Conservation (phyloP, 441 rosid genomes). For the Eruca vesicaria region DNA sequence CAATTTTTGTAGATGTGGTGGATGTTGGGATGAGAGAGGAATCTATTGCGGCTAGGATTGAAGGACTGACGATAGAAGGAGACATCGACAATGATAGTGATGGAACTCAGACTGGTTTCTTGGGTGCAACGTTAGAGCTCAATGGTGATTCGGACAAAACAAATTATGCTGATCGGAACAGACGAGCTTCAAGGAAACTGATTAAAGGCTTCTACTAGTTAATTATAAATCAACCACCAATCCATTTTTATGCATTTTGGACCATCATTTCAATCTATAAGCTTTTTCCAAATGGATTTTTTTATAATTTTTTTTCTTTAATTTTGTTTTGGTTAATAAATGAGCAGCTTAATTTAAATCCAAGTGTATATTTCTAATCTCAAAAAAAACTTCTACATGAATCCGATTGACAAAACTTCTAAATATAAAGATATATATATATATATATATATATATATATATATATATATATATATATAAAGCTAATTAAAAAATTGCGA, state of each 20-base stretch:
- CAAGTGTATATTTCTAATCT: neutral
- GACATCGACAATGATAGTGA: neutral
- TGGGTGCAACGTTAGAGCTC: neutral
- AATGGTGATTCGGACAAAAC: neutral
- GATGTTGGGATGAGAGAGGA: neutral
- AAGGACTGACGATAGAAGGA: neutral
- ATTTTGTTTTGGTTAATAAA: conserved; percentile 10
- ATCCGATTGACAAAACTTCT: conserved; percentile 14
- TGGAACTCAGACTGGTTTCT: neutral
- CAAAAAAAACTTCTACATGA: neutral
- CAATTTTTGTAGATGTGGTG: neutral
- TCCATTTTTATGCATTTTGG: neutral
- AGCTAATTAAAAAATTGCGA: neutral
- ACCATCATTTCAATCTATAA: neutral
- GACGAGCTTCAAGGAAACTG: neutral
- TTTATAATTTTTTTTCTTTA: too few species aligned
- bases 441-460: too few species aligned
- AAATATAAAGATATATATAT: too few species aligned
- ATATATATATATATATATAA: conserved; percentile 6
- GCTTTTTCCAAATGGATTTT: neutral
- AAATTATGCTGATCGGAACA: neutral
- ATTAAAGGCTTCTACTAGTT: neutral
- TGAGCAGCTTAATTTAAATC: conserved; percentile 4
- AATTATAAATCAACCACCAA: neutral
- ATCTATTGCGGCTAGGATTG: neutral